phyloP scores from a whole-genome alignment of 2,329 filamentous ascomycete genomes.

The Sclerotinia sclerotiorum region DNA sequence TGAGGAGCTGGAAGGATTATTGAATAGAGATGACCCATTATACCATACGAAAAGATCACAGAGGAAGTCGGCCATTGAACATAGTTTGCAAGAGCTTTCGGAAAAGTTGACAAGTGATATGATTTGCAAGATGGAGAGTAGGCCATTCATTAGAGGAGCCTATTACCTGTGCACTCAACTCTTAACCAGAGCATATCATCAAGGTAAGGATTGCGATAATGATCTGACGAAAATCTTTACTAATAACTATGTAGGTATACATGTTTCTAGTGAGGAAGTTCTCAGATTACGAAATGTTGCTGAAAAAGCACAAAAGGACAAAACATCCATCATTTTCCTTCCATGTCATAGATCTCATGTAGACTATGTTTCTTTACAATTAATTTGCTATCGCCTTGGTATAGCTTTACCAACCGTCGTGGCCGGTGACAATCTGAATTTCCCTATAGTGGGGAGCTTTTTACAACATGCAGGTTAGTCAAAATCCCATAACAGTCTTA shows the following conservation, averaged over 20 bases:
- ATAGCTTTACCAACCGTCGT: conserved; percentile 88
- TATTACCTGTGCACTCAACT: conserved; percentile 90
- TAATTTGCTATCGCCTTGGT: conserved; percentile 93
- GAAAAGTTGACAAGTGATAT: conserved; percentile 88
- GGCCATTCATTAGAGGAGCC: conserved; percentile 83
- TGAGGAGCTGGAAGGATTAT: conserved; percentile 73
- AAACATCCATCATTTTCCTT: conserved; percentile 93
- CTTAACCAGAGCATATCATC: conserved; percentile 89
- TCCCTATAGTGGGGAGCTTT: conserved; percentile 85
- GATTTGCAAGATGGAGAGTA: conserved; percentile 99
- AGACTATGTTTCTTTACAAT: conserved; percentile 90
- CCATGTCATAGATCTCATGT: conserved; percentile 94
- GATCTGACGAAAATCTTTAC: not conserved
- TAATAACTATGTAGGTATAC: conserved; percentile 57
- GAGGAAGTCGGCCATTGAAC: conserved; percentile 65
- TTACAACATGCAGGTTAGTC: conserved; percentile 78
- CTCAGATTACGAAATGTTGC: conserved; percentile 78
- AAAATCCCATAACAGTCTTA: not conserved
- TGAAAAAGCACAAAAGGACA: conserved; percentile 76
- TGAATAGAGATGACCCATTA: conserved; percentile 57
- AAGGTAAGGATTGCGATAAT: conserved; percentile 53
- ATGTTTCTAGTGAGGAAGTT: conserved; percentile 94
- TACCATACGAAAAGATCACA: conserved; percentile 54
- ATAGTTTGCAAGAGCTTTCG: conserved; percentile 74
- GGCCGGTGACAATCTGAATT: conserved; percentile 93